Percentiles rank a stretch among this genome's conserved stretches.
Evolutionary conservation across 371 early-diverging fungal genomes (phyloP).

Genomic region (Lichtheimia corymbifera): DNA sequence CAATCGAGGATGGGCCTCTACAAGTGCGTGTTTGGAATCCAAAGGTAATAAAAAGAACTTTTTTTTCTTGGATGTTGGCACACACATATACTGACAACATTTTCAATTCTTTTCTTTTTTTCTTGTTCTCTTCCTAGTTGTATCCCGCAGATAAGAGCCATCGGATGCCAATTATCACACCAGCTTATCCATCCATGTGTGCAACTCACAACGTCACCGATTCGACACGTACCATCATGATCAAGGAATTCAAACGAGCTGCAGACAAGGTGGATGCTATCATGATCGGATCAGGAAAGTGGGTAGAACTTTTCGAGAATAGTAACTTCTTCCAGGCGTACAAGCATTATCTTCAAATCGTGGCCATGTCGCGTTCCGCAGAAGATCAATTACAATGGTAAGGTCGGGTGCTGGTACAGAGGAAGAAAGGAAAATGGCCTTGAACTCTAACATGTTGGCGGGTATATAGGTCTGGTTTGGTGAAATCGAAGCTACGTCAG

Average conservation of each 20-base stretch:
- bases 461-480: constrained; percentile 70
- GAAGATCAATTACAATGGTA: constrained; percentile 79
- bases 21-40: constrained; percentile 99
- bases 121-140: constrained; percentile 36
- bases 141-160: constrained; percentile 91
- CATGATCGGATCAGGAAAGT: constrained; percentile 58
- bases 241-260: constrained; percentile 82
- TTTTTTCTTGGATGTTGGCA: no score
- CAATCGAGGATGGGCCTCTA: constrained; percentile 91
- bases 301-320: constrained; percentile 79
- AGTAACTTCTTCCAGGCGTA: constrained; percentile 92
- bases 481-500: constrained; percentile 94
- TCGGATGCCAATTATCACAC: constrained; percentile 99
- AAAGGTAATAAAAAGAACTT: constrained; percentile 38
- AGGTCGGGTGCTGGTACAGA: neutral
- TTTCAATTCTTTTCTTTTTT: no score
- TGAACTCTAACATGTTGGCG: neutral
- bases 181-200: constrained; percentile 99
- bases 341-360: constrained; percentile 91
- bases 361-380: constrained; percentile 72
- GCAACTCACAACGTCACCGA: constrained; percentile 98
- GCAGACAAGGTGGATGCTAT: constrained; percentile 72
- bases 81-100: no score
- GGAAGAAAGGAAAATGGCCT: neutral
- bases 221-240: constrained; percentile 88